Conservation (phyloP, 2,329 filamentous ascomycete species). For the Didymosphaeria variabile region DNA sequence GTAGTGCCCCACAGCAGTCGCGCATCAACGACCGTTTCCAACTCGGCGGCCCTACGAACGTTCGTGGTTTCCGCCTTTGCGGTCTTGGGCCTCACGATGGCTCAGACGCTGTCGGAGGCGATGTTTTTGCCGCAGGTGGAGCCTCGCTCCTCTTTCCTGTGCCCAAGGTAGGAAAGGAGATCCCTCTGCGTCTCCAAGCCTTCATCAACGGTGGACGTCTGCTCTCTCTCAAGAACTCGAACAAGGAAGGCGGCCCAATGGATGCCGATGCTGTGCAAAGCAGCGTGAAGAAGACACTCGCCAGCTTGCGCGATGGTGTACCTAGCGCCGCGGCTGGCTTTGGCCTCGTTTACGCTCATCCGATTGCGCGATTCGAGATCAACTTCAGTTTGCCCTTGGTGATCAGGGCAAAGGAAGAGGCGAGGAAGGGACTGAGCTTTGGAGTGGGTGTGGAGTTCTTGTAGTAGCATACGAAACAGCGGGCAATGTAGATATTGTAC, state of each 20-base stretch:
- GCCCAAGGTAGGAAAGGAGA: constrained; percentile 81
- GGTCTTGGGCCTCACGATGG: constrained; percentile 91
- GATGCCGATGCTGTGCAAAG: constrained; percentile 61
- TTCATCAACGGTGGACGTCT: constrained; percentile 92
- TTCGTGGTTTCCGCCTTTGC: constrained; percentile 89
- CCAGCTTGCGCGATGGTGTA: constrained; percentile 75
- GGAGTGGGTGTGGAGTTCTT: constrained; percentile 97
- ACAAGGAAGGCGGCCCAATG: constrained; percentile 55
- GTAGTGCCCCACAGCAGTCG: constrained; percentile 69
- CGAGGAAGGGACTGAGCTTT: constrained; percentile 89
- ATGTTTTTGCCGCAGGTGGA: constrained; percentile 89
- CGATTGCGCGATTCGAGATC: constrained; percentile 90
- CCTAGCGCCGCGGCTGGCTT: constrained; percentile 88
- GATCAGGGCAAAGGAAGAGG: constrained; percentile 82
- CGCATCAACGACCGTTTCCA: constrained; percentile 94
- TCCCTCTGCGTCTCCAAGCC: constrained; percentile 83
- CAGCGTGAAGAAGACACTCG: constrained; percentile 69
- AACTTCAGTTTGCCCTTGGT: constrained; percentile 93
- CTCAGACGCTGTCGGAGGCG: constrained; percentile 85
- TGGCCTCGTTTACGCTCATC: constrained; percentile 93
- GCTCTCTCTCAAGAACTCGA: constrained; percentile 71
- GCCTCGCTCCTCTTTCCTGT: constrained; percentile 86
- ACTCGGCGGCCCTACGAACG: constrained; percentile 91
- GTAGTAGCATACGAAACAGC: constrained; percentile 57
- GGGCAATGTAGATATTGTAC: constrained; percentile 32